phyloP scores from a whole-genome alignment of 345 rosid genomes.

The Acer negundo region DNA sequence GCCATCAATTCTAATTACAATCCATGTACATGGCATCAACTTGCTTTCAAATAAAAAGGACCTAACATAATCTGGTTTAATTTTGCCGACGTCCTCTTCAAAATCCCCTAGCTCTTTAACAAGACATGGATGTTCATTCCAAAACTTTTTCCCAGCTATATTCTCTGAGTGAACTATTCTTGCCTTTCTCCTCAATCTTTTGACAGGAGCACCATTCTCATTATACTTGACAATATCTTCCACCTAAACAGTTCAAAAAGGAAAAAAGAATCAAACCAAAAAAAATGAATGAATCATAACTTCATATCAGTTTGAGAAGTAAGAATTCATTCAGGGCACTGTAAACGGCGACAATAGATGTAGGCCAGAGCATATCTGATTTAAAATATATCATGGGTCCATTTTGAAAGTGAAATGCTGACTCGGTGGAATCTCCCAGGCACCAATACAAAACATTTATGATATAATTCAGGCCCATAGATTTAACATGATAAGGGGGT shows the following conservation, averaged over 20 bases:
- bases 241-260: slow-evolving; percentile 43
- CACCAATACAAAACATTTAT: neutral
- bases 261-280: neutral
- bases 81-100: slow-evolving; percentile 52
- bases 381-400: neutral
- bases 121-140: slow-evolving; percentile 68
- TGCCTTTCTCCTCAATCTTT: slow-evolving; percentile 70
- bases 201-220: slow-evolving; percentile 68
- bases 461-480: neutral
- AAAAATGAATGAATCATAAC: neutral
- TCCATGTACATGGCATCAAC: slow-evolving; percentile 79
- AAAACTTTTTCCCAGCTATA: slow-evolving; percentile 64
- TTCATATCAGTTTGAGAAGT: neutral
- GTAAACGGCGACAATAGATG: neutral
- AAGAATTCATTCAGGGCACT: neutral
- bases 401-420: neutral
- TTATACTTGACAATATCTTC: slow-evolving; percentile 73
- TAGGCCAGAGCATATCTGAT: neutral
- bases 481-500: neutral
- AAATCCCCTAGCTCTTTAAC: slow-evolving; percentile 60
- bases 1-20: slow-evolving; percentile 88
- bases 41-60: slow-evolving; percentile 75
- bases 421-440: neutral
- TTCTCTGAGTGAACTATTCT: slow-evolving; percentile 53
- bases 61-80: slow-evolving; percentile 59